These are phyloP conservation scores for Trichoderma aggressivum DNA, from an alignment of 2,329 filamentous ascomycete species.

Conservation along the genomic window DNA sequence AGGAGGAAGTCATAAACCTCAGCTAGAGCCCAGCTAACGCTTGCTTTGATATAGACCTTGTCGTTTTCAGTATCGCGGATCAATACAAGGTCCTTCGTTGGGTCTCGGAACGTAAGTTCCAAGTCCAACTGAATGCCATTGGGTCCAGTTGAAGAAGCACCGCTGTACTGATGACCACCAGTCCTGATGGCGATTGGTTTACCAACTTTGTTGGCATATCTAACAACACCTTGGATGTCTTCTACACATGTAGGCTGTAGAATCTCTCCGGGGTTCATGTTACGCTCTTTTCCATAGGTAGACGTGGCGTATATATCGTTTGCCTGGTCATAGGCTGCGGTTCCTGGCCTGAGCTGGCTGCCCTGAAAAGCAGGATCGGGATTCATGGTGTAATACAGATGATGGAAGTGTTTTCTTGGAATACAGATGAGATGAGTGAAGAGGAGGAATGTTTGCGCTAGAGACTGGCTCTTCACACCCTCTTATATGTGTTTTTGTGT, in stretches of 20 bases:
- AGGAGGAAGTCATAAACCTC: neutral
- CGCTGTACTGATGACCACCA: slow-evolving; percentile 1
- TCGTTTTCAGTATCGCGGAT: neutral
- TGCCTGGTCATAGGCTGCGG: neutral
- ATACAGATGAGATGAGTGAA: neutral
- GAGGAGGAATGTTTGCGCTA: neutral
- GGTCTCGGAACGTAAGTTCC: neutral
- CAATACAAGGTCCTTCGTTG: neutral
- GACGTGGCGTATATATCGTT: neutral
- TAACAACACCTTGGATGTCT: neutral
- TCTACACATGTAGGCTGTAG: neutral
- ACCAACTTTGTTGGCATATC: slow-evolving; percentile 1
- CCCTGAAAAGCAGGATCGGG: neutral
- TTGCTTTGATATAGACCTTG: slow-evolving; percentile 2
- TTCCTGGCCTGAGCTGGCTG: neutral
- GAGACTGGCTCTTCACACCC: neutral
- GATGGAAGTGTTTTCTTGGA: neutral
- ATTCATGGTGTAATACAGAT: neutral
- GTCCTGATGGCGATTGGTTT: neutral
- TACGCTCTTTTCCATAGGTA: neutral
- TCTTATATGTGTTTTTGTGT: neutral
- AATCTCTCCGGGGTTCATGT: slow-evolving; percentile 4
- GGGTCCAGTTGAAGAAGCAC: neutral
- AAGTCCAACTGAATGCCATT: slow-evolving; percentile 1
- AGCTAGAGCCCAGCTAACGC: neutral